phyloP scores from a whole-genome alignment of 306 rosid genomes.

The Corylus avellana region DNA sequence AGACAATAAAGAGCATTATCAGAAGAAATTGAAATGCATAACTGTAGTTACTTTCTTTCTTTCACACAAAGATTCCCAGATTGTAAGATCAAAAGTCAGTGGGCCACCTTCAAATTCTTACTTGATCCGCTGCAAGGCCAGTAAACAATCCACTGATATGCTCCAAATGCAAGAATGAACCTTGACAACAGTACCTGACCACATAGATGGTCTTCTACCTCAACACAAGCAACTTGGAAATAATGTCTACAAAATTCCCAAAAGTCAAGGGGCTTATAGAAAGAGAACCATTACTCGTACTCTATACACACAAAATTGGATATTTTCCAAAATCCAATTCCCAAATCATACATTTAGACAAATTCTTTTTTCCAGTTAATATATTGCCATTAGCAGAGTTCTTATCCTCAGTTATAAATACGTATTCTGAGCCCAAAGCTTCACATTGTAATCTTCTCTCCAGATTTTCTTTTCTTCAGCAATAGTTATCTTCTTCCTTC shows the following conservation, averaged over 20 bases:
- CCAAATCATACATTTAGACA: too few species aligned
- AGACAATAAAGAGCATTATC: not conserved
- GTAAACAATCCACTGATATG: not conserved
- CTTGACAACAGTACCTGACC: not conserved
- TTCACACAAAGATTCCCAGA: not conserved
- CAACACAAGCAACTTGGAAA: not conserved
- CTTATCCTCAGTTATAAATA: not conserved
- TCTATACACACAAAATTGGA: not conserved
- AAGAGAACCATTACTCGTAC: not conserved
- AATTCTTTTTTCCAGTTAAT: too few species aligned
- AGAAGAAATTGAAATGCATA: not conserved
- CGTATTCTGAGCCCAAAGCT: not conserved
- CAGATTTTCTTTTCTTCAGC: not conserved
- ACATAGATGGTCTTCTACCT: not conserved
- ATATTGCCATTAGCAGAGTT: not conserved
- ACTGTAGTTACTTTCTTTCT: not conserved
- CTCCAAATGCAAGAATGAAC: not conserved
- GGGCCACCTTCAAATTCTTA: not conserved
- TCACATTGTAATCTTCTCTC: not conserved
- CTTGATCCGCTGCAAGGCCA: conserved; percentile 1
- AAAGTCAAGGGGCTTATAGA: not conserved
- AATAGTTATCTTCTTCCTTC: not conserved
- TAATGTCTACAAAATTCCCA: not conserved
- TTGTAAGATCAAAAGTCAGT: not conserved
- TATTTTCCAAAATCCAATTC: not conserved